phyloP scores from a whole-genome alignment of 306 rosid genomes.

The Begonia fuchsioides region DNA sequence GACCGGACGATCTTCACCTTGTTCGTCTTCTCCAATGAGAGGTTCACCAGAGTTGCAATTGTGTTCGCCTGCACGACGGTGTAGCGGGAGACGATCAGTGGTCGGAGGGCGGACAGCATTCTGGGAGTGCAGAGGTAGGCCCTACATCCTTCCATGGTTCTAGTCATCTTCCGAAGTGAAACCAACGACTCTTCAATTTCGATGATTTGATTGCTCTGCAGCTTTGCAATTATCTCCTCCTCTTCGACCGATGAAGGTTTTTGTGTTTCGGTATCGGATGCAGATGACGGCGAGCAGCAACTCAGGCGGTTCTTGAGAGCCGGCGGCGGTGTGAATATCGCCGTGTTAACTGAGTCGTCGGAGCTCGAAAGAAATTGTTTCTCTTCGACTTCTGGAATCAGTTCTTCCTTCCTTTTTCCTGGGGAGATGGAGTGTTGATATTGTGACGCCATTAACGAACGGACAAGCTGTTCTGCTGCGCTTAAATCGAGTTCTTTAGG shows the following conservation, averaged over 20 bases:
- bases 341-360: conserved; percentile 29
- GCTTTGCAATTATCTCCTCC: conserved; percentile 29
- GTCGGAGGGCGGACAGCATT: conserved; percentile 33
- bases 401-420: conserved; percentile 9
- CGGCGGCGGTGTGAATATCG: conserved; percentile 28
- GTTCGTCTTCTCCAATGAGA: conserved; percentile 48
- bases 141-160: conserved; percentile 38
- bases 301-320: conserved; percentile 38
- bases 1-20: conserved; percentile 82
- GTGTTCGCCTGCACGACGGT: conserved; percentile 48
- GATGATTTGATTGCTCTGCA: conserved; percentile 26
- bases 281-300: conserved; percentile 38
- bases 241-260: conserved; percentile 22
- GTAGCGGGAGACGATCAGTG: conserved; percentile 34
- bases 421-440: neutral
- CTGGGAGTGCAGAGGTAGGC: conserved; percentile 28
- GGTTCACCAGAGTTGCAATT: conserved; percentile 61
- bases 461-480: neutral
- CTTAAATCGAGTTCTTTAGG: neutral
- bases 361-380: conserved; percentile 35
- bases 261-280: conserved; percentile 39
- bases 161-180: conserved; percentile 41
- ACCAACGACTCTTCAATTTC: conserved; percentile 47
- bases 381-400: conserved; percentile 16
- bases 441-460: neutral